Percentiles rank a stretch among this genome's conserved stretches.
Conservation (phyloP, 2,329 filamentous ascomycete genomes). For the Monosporascus cannonballus region DNA sequence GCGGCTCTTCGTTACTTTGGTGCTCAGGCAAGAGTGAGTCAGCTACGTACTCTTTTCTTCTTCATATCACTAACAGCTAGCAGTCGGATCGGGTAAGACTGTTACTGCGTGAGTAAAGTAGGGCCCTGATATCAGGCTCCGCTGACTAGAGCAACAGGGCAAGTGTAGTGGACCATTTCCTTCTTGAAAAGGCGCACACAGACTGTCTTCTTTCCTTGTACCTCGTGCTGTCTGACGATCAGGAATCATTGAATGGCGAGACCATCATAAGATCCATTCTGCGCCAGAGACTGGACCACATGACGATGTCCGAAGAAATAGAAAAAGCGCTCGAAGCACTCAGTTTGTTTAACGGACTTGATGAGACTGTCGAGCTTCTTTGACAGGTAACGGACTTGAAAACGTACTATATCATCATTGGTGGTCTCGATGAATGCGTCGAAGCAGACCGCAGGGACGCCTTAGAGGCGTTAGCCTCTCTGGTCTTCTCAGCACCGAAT, state of each 20-base stretch:
- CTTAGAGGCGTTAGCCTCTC: constrained; percentile 8
- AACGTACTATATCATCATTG: constrained; percentile 18
- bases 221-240: constrained; percentile 17
- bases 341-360: background rate
- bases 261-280: constrained; percentile 17
- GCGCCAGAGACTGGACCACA: constrained; percentile 11
- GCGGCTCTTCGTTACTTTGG: constrained; percentile 16
- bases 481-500: constrained; percentile 10
- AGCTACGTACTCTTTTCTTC: background rate
- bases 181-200: constrained; percentile 1
- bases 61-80: too few species aligned
- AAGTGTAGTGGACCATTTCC: constrained; percentile 13
- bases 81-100: constrained; percentile 25
- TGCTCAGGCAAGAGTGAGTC: constrained; percentile 26
- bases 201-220: constrained; percentile 16
- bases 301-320: constrained; percentile 5
- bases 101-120: constrained; percentile 7
- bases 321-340: constrained; percentile 1
- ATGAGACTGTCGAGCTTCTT: constrained; percentile 1
- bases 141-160: constrained; percentile 5
- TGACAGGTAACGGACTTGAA: constrained; percentile 1
- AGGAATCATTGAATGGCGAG: constrained; percentile 11
- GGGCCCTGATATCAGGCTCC: too few species aligned
- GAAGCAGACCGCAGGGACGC: constrained; percentile 9
- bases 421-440: constrained; percentile 24